These are phyloP conservation scores for Yarrowia yakushimensis DNA, from an alignment of 805 yeast genomes.

Conservation along the genomic window DNA sequence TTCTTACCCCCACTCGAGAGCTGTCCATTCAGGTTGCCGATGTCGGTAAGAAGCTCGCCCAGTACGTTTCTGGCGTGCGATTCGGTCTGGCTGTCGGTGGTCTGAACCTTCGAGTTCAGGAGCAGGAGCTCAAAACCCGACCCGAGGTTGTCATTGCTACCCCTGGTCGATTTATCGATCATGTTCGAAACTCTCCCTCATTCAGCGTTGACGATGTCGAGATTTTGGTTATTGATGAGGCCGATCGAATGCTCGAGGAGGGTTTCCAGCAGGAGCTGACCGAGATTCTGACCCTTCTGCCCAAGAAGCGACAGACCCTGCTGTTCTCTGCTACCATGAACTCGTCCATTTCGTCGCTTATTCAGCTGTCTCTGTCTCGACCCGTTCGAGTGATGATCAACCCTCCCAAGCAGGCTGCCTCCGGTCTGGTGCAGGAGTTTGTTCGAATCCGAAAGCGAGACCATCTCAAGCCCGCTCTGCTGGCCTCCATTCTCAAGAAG, in stretches of 20 bases:
- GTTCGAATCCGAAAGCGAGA: constrained; percentile 85
- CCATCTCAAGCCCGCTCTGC: constrained; percentile 80
- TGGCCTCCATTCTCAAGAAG: constrained; percentile 65
- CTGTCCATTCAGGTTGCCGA: constrained; percentile 94
- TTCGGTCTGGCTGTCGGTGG: constrained; percentile 99
- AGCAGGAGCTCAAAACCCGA: constrained; percentile 82
- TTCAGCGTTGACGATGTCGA: constrained; percentile 89
- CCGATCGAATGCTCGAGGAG: constrained; percentile 98
- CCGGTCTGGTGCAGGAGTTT: constrained; percentile 88
- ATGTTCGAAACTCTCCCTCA: constrained; percentile 89
- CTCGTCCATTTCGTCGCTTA: constrained; percentile 80
- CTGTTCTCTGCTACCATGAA: constrained; percentile 98
- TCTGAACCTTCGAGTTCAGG: constrained; percentile 89
- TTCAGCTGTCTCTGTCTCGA: constrained; percentile 78
- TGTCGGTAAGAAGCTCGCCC: constrained; percentile 82
- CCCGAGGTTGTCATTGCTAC: constrained; percentile 98
- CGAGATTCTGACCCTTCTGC: constrained; percentile 82
- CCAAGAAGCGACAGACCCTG: constrained; percentile 88
- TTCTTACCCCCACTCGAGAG: constrained; percentile 95
- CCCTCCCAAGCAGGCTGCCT: constrained; percentile 92
- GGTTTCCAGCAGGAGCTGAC: constrained; percentile 95
- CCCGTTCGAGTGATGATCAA: constrained; percentile 96
- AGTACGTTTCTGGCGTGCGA: constrained; percentile 68
- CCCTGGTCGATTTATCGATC: constrained; percentile 98
- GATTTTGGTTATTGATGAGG: constrained; percentile 92